Percentiles rank a stretch among this genome's conserved stretches.
Conservation (phyloP, 2,329 filamentous ascomycete species). For the Diaporthe ilicicola region DNA sequence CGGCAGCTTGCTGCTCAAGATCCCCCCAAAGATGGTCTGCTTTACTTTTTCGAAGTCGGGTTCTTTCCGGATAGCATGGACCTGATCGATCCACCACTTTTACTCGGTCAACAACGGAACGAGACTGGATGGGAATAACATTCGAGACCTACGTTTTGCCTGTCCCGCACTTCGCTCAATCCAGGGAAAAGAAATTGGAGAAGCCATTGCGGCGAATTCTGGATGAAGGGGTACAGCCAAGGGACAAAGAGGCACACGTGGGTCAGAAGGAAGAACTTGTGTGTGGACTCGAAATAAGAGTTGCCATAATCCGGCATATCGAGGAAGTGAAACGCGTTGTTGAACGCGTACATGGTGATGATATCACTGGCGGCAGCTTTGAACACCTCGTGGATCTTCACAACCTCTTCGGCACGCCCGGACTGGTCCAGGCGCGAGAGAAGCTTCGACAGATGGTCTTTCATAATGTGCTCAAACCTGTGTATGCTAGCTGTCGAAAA, state of each 20-base stretch:
- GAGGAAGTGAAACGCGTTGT: slow-evolving; percentile 32
- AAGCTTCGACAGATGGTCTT: slow-evolving; percentile 30
- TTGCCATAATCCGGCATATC: slow-evolving; percentile 29
- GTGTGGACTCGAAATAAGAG: slow-evolving; percentile 30
- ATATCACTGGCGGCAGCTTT: slow-evolving; percentile 37
- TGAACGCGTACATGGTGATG: slow-evolving; percentile 34
- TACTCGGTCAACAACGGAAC: slow-evolving; percentile 9
- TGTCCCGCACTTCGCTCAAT: neutral
- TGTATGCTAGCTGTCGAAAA: slow-evolving; percentile 51
- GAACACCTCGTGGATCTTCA: slow-evolving; percentile 35
- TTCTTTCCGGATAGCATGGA: slow-evolving; percentile 35
- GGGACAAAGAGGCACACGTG: slow-evolving; percentile 35
- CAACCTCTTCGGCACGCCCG: neutral
- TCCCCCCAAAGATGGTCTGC: slow-evolving; percentile 40
- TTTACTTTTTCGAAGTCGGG: slow-evolving; percentile 37
- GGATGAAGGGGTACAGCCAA: slow-evolving; percentile 35
- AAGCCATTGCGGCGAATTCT: slow-evolving; percentile 27
- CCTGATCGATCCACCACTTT: slow-evolving; percentile 33
- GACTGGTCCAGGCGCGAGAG: slow-evolving; percentile 13
- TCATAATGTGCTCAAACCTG: slow-evolving; percentile 45
- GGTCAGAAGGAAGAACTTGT: slow-evolving; percentile 30
- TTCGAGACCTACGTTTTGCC: neutral
- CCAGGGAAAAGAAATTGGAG: neutral
- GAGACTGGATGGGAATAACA: too few species aligned
- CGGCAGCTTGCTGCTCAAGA: slow-evolving; percentile 34